Evolutionary conservation across 257 asterid species (phyloP).

Genomic region (Ocimum tenuiflorum): DNA sequence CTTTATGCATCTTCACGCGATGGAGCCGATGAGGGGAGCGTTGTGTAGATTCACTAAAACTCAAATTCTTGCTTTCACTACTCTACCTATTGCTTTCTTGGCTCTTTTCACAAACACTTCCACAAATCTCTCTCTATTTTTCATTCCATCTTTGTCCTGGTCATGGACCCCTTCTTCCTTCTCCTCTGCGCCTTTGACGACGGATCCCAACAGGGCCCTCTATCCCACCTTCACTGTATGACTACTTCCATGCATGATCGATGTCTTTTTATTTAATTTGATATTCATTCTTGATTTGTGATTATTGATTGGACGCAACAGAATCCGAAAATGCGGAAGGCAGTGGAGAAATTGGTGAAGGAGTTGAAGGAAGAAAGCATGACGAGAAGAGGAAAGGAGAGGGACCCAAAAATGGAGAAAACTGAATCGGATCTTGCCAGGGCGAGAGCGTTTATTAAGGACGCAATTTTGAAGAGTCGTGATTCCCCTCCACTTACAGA

Average conservation of each 20-base stretch:
- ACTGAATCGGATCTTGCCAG: constrained; percentile 41
- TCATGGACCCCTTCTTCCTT: constrained; percentile 27
- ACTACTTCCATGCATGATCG: constrained; percentile 11
- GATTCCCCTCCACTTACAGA: not conserved
- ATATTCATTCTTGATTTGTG: not conserved
- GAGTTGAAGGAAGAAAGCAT: constrained; percentile 36
- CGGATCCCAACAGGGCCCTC: constrained; percentile 24
- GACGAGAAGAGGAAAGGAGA: constrained; percentile 29
- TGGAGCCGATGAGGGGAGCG: constrained; percentile 11
- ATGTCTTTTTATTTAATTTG: not conserved
- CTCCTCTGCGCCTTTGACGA: not conserved
- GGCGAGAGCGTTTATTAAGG: constrained; percentile 43
- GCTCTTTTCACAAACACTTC: constrained; percentile 18
- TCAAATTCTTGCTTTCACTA: constrained; percentile 24
- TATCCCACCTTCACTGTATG: constrained; percentile 56
- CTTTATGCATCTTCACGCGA: not conserved
- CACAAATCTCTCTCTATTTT: constrained; percentile 18
- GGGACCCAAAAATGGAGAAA: constrained; percentile 35
- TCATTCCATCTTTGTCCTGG: constrained; percentile 36
- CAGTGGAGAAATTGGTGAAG: constrained; percentile 29
- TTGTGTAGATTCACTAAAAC: constrained; percentile 15
- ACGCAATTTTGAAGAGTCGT: constrained; percentile 29
- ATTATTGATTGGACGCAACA: not conserved
- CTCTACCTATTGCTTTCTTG: constrained; percentile 19
- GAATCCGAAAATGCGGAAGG: constrained; percentile 52